Base-by-base conservation (phyloP, 148 eudicot species). In the Dysphania ambrosioides region DNA sequence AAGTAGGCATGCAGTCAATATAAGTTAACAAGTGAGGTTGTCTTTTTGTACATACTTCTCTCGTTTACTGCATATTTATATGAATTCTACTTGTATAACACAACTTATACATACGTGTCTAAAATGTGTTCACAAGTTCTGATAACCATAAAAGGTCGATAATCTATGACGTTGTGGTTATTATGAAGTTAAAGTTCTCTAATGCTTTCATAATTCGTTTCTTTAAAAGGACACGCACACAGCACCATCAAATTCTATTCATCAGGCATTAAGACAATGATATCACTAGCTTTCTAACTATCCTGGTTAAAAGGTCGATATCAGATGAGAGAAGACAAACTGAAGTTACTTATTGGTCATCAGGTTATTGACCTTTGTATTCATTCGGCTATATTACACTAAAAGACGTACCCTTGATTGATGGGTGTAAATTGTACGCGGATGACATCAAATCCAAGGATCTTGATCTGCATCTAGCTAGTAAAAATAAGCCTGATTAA, bases 321-420 rank as follows among this genome's bases (percentile, higher is more conserved):
- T 65, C 68, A 65, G n/a, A 65, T 65, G n/a, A n/a, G n/a, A n/a
- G n/a, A n/a, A n/a, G 68, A 65, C 29, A 65, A 65, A 36, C 21
- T 65, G 36, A 18, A 36, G 6, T 65, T 7, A 8, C 58, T n/a
- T n/a, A n/a, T n/a, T 5, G 7, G 66, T 62, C 66, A 62, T 62
- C 40, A 62, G n/a, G n/a, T n/a, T n/a, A n/a, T n/a, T n/a, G n/a
- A n/a, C n/a, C n/a, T n/a, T n/a, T n/a, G 16, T 36, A 65, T 65
- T 36, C 44, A 36, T 40, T 65, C 36, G 44, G 47, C 27, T 32
- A 65, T 47, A 35, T 65, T 65, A 65, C 26, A n/a, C n/a, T n/a
- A n/a, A n/a, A n/a, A n/a, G n/a, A n/a, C n/a, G n/a, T n/a, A n/a
- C n/a, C n/a, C n/a, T n/a, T n/a, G n/a, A n/a, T n/a, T n/a, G n/a